A percentile compares a stretch with the other conserved stretches of the same genome.
Conservation (phyloP, 805 yeast species). For the Wickerhamomyces alni region DNA sequence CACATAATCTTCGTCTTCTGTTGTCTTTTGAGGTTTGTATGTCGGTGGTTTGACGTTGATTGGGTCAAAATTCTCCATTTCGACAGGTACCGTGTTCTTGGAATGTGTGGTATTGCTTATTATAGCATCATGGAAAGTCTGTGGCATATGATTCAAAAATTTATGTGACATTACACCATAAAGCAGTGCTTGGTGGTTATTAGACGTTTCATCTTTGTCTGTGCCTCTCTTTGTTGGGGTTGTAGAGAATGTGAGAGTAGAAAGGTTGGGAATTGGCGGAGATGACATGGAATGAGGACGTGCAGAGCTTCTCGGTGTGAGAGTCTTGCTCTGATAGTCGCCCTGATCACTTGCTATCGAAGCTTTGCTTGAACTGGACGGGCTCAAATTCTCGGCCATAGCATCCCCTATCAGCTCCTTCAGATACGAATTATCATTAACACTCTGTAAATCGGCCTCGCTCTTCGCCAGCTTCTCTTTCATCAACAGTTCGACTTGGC, state of each 20-base stretch:
- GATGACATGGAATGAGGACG: constrained; percentile 20
- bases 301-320: constrained; percentile 6
- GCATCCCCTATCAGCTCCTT: constrained; percentile 28
- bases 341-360: background rate
- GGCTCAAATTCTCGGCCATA: constrained; percentile 19
- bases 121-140: constrained; percentile 17
- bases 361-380: background rate
- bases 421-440: constrained; percentile 19
- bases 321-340: constrained; percentile 1
- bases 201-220: background rate
- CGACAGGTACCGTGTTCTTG: constrained; percentile 30
- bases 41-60: constrained; percentile 28
- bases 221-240: background rate
- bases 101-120: constrained; percentile 2
- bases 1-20: constrained; percentile 21
- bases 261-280: constrained; percentile 3
- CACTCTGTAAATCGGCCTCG: constrained; percentile 5
- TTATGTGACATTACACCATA: constrained; percentile 14
- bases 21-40: background rate
- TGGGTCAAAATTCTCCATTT: constrained; percentile 32
- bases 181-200: background rate
- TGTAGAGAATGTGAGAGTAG: background rate
- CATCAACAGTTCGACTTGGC: constrained; percentile 30
- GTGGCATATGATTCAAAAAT: constrained; percentile 17
- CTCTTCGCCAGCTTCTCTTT: constrained; percentile 13